A percentile compares a stretch with the other conserved stretches of the same genome.
These are phyloP conservation scores for Lyophyllum shimeji DNA, from an alignment of 768 basidiomycete genomes.

Conservation along the genomic window DNA sequence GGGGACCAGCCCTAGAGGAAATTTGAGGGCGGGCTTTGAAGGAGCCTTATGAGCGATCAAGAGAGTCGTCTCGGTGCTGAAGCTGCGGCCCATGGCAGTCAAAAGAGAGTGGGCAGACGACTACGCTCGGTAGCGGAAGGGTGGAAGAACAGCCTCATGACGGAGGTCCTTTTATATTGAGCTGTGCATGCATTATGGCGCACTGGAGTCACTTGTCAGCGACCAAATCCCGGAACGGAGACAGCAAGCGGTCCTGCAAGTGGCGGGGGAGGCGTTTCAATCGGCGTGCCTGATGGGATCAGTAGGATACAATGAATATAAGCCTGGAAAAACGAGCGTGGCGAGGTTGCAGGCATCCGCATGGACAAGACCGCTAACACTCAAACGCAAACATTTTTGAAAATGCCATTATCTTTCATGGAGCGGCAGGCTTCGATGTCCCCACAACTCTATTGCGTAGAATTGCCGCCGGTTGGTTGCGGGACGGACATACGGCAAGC, in stretches of 20 bases:
- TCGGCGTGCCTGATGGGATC: conserved; percentile 12
- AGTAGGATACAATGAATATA: conserved; percentile 4
- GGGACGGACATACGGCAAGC: not conserved
- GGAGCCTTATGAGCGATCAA: conserved; percentile 22
- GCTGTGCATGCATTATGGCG: not conserved
- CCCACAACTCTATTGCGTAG: conserved; percentile 4
- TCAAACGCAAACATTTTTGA: not conserved
- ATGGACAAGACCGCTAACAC: not conserved
- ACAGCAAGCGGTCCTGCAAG: not conserved
- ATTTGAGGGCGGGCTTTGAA: conserved; percentile 21
- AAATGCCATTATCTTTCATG: not conserved
- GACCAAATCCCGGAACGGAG: not conserved
- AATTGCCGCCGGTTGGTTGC: not conserved
- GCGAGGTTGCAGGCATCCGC: conserved; percentile 5
- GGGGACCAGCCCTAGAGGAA: conserved; percentile 32
- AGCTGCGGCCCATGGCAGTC: conserved; percentile 19
- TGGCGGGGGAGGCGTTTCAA: conserved; percentile 8
- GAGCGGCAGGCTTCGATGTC: not conserved
- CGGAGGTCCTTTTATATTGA: conserved; percentile 14
- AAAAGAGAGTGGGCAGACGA: not conserved
- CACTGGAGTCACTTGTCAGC: not conserved
- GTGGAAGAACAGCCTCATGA: not conserved
- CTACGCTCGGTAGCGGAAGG: not conserved
- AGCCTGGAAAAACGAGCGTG: conserved; percentile 5
- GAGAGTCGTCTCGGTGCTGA: conserved; percentile 20